Evolutionary conservation across 495 filamentous ascomycete genomes (phyloP), one percentile per base, ranked within the genome.

Genomic region (Aspergillus indologenus): DNA sequence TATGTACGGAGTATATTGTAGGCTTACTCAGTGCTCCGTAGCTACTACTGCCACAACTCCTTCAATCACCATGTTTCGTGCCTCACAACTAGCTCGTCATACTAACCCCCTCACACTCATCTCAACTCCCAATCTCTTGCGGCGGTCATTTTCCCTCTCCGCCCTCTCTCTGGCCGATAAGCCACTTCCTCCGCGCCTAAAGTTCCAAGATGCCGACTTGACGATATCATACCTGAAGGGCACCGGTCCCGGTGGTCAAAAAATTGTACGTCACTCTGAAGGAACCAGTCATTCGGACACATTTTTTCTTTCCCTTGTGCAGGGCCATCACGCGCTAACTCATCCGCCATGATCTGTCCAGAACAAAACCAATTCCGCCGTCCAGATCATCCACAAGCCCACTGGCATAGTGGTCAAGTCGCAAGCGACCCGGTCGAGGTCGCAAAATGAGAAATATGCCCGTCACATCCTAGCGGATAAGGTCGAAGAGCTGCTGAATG

Each of bases 341-440:
- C 29, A 56, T 20, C 47, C 45, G 8, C n/a, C 21, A 22, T 21
- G 47, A 6, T 15, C 20, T 40, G 11, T n/a, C 20, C 40, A 92
- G 89, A 98, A 98, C 77, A 98, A 98, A 87, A 98, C 94, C 21
- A 87, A 85, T 62, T 97, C 90, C 9, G 94, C 94, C 48, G 94
- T 98, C 43, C 95, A 98, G 68, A 81, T 98, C 23, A 92, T 85
- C 57, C 94, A 98, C 75, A 73, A 89, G 20, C 90, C 92, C 15
- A 93, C 91, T 9, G 92, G 92, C 50, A 74, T 96, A 24, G 92
- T 97, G 21, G 78, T 98, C 12, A 98, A 98, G 72, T 92, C 81
- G 44, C 94, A 98, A 73, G 90, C 86, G 6, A 97, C 95, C 5
- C 87, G 94, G 19, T 94, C 90, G 0, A 85, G 90, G 34, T 79